These are phyloP conservation scores for Gamsiella multidivaricata DNA, from an alignment of 192 early-diverging fungal genomes.

Conservation along the genomic window DNA sequence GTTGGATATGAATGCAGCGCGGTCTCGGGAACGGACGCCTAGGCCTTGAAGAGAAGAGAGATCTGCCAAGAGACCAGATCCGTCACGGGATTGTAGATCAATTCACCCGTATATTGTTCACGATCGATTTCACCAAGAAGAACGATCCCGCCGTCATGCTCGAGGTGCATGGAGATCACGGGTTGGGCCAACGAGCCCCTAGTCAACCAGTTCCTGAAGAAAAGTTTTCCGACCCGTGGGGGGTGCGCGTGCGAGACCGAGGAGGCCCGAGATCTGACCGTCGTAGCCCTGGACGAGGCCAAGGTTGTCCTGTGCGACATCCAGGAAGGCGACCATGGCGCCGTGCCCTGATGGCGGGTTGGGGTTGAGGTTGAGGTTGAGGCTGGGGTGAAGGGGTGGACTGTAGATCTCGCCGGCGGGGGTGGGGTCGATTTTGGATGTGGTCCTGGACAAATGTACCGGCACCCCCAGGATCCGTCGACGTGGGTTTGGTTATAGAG, in stretches of 20 bases:
- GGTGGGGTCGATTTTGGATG: constrained; percentile 27
- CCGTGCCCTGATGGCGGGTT: not conserved
- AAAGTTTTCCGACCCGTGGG: constrained; percentile 36
- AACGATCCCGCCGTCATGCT: constrained; percentile 10
- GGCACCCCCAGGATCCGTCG: constrained; percentile 41
- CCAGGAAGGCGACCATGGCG: constrained; percentile 21
- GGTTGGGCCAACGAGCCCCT: constrained; percentile 20
- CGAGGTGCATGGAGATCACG: constrained; percentile 26
- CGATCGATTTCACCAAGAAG: constrained; percentile 26
- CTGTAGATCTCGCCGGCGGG: not conserved
- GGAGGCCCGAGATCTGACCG: constrained; percentile 27
- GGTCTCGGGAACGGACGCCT: not conserved
- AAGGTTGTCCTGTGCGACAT: constrained; percentile 33
- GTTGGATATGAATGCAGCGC: not conserved
- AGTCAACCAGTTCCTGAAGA: constrained; percentile 27
- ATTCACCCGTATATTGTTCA: constrained; percentile 11
- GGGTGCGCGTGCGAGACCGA: constrained; percentile 21
- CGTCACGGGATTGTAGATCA: constrained; percentile 32
- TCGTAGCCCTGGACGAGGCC: constrained; percentile 22
- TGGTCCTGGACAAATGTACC: constrained; percentile 40
- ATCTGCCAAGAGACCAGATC: constrained; percentile 38
- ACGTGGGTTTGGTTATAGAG: constrained; percentile 36
- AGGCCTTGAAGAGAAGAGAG: constrained; percentile 23
- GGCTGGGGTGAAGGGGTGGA: not conserved
- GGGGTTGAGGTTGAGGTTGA: not conserved